Percentiles rank a stretch among this genome's conserved stretches.
These are phyloP conservation scores for Biscutella auriculata DNA, from an alignment of 441 rosid species.

Conservation along the genomic window DNA sequence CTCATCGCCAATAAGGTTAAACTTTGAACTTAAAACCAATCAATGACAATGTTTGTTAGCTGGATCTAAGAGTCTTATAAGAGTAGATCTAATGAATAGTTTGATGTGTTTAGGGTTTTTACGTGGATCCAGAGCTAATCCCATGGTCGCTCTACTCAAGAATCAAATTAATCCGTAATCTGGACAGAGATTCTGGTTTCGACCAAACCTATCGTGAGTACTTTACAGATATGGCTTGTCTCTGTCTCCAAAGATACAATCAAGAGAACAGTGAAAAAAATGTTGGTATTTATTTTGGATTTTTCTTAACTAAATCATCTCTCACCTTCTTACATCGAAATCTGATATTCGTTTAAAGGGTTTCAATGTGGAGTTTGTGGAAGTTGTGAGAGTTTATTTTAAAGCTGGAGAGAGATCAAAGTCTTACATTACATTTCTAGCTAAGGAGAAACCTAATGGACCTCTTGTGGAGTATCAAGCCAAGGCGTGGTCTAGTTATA, in stretches of 20 bases:
- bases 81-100: neutral
- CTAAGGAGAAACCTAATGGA: neutral
- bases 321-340: no score
- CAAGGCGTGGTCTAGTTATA: no score
- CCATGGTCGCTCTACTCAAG: neutral
- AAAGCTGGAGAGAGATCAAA: neutral
- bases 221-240: conserved; percentile 1
- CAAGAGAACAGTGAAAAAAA: no score
- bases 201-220: neutral
- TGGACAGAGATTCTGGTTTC: neutral
- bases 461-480: no score
- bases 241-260: neutral
- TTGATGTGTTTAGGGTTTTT: neutral
- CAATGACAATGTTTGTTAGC: neutral
- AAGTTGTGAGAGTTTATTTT: neutral
- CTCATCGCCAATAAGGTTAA: neutral
- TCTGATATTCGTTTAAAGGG: no score
- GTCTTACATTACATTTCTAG: conserved; percentile 15
- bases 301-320: no score
- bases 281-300: no score
- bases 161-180: neutral
- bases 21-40: neutral
- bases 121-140: neutral
- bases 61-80: no score
- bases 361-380: neutral